phyloP scores from a whole-genome alignment of 768 basidiomycete species.

The Brasilioporus rufonigricans region DNA sequence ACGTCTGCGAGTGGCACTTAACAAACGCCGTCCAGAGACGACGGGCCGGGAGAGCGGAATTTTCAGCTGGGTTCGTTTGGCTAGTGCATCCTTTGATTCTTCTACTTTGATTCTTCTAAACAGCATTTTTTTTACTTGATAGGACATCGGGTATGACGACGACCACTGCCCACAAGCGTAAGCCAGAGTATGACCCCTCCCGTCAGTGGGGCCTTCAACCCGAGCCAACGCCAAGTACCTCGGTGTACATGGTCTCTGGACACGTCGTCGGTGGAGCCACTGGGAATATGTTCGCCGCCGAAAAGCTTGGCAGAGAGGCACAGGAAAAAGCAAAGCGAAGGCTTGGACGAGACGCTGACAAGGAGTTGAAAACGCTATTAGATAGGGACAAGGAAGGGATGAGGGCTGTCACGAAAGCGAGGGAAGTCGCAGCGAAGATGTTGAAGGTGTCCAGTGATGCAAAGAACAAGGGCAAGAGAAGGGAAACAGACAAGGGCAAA shows the following conservation, averaged over 20 bases:
- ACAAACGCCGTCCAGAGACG: constrained; percentile 74
- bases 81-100: background rate
- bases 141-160: constrained; percentile 75
- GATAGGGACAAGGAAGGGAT: constrained; percentile 67
- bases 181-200: constrained; percentile 59
- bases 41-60: constrained; percentile 81
- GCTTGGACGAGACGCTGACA: constrained; percentile 58
- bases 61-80: constrained; percentile 67
- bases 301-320: constrained; percentile 76
- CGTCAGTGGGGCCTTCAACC: constrained; percentile 79
- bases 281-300: constrained; percentile 50
- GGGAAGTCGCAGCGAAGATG: constrained; percentile 42
- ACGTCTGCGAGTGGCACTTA: constrained; percentile 91
- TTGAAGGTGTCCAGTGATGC: constrained; percentile 18
- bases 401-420: constrained; percentile 58
- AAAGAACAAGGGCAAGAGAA: constrained; percentile 16
- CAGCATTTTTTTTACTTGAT: background rate
- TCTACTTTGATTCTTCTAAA: background rate
- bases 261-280: constrained; percentile 60
- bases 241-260: constrained; percentile 82
- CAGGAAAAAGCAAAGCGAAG: constrained; percentile 74
- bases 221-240: constrained; percentile 33
- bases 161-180: constrained; percentile 45
- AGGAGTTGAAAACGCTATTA: constrained; percentile 55
- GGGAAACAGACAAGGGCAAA: constrained; percentile 19